Conservation (phyloP, 441 rosid genomes). For the Macaranga tanarius region DNA sequence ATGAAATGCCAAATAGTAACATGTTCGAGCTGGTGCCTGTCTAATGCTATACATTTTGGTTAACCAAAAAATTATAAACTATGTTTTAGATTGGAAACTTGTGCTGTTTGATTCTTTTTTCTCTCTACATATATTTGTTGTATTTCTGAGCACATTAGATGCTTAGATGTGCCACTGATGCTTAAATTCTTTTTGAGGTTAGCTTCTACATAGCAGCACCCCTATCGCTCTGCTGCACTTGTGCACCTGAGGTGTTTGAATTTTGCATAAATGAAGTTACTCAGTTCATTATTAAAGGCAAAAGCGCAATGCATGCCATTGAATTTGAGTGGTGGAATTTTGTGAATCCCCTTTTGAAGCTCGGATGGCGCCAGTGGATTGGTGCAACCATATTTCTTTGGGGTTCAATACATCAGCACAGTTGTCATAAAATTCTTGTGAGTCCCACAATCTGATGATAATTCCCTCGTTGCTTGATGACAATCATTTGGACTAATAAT, state of each 20-base stretch:
- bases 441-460: conserved; percentile 8
- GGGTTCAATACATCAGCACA: conserved; percentile 66
- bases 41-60: no score
- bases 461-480: not conserved
- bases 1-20: not conserved
- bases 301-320: conserved; percentile 26
- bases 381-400: conserved; percentile 57
- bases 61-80: not conserved
- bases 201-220: conserved; percentile 67
- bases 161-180: conserved; percentile 3
- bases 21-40: not conserved
- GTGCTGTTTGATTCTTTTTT: not conserved
- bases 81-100: not conserved
- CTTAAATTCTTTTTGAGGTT: conserved; percentile 17
- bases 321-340: conserved; percentile 36
- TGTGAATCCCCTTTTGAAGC: conserved; percentile 43
- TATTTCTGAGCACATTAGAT: not conserved
- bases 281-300: conserved; percentile 47
- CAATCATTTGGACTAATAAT: not conserved
- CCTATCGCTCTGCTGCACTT: conserved; percentile 54
- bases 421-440: conserved; percentile 62
- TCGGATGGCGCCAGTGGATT: conserved; percentile 53
- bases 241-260: conserved; percentile 39
- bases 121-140: not conserved
- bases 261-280: conserved; percentile 36